Evolutionary conservation across 2,329 filamentous ascomycete species (phyloP).

Genomic region (Cladobotryum mycophilum): DNA sequence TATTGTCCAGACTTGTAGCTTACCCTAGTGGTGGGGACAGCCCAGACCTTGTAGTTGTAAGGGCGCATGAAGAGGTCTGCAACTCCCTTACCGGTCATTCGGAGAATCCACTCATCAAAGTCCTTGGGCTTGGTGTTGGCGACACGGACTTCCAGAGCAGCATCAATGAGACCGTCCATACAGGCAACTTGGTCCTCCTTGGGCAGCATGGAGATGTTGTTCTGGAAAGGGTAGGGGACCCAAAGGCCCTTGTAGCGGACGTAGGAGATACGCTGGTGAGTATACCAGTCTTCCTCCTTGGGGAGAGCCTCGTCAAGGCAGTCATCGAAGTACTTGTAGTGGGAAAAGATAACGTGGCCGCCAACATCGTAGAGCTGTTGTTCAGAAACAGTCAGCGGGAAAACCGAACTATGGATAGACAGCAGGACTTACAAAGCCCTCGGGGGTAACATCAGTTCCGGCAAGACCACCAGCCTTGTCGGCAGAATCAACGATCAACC

Average conservation of each 20-base stretch:
- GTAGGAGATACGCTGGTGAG: slow-evolving; percentile 97
- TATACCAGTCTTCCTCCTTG: slow-evolving; percentile 91
- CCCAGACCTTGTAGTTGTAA: slow-evolving; percentile 99
- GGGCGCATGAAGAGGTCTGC: slow-evolving; percentile 97
- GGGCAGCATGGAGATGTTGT: slow-evolving; percentile 97
- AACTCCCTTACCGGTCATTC: slow-evolving; percentile 83
- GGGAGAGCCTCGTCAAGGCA: slow-evolving; percentile 95
- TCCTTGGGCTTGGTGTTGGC: slow-evolving; percentile 87
- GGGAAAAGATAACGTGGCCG: slow-evolving; percentile 97
- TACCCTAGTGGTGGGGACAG: slow-evolving; percentile 94
- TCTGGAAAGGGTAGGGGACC: slow-evolving; percentile 99
- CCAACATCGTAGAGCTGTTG: slow-evolving; percentile 91
- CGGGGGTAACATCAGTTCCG: slow-evolving; percentile 87
- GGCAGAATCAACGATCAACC: slow-evolving; percentile 90
- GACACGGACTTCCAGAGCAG: slow-evolving; percentile 79
- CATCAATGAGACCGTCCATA: slow-evolving; percentile 93
- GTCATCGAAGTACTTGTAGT: slow-evolving; percentile 99
- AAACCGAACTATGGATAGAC: slow-evolving; percentile 1
- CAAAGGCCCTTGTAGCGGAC: slow-evolving; percentile 93
- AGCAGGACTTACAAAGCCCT: slow-evolving; percentile 79
- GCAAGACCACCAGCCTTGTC: slow-evolving; percentile 92
- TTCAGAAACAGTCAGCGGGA: slow-evolving; percentile 15
- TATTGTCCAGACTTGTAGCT: slow-evolving; percentile 18
- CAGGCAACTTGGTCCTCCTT: slow-evolving; percentile 95
- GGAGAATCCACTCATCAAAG: slow-evolving; percentile 97